Conservation (phyloP, 106 monocot species). For the Dactylorhiza incarnata region DNA sequence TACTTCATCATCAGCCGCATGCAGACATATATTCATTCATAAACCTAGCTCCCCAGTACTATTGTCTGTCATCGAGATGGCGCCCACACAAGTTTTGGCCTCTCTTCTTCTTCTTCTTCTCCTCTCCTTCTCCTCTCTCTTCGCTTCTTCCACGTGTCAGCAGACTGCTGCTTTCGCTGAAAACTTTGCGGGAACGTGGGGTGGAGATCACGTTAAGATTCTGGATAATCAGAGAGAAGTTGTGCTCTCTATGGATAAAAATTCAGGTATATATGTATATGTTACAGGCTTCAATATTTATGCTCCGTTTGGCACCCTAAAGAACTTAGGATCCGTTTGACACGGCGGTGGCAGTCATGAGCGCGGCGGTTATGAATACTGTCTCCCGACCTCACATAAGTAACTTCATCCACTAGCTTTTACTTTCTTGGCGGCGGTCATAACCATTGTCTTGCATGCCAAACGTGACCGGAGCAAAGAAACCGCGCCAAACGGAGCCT, state of each 20-base stretch:
- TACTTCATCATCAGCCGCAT: background rate
- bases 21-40: background rate
- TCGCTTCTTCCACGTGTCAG: background rate
- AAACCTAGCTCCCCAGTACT: background rate
- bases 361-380: too few relatives aligned
- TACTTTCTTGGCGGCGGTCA: too few relatives aligned
- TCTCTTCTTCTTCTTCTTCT: background rate
- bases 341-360: too few relatives aligned
- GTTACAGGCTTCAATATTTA: too few relatives aligned
- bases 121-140: background rate
- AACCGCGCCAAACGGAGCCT: too few relatives aligned
- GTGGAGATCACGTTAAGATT: conserved; percentile 16
- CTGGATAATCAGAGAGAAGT: conserved; percentile 23
- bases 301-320: too few relatives aligned
- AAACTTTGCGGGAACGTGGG: conserved; percentile 30
- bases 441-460: too few relatives aligned
- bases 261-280: conserved; percentile 21
- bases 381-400: too few relatives aligned
- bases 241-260: conserved; percentile 38
- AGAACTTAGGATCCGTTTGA: too few relatives aligned
- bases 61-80: background rate
- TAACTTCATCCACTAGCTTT: too few relatives aligned
- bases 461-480: too few relatives aligned
- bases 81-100: background rate
- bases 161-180: conserved; percentile 4